These are phyloP conservation scores for Suhomyces bokatorum DNA, from an alignment of 1,139 yeast genomes.

Conservation along the genomic window DNA sequence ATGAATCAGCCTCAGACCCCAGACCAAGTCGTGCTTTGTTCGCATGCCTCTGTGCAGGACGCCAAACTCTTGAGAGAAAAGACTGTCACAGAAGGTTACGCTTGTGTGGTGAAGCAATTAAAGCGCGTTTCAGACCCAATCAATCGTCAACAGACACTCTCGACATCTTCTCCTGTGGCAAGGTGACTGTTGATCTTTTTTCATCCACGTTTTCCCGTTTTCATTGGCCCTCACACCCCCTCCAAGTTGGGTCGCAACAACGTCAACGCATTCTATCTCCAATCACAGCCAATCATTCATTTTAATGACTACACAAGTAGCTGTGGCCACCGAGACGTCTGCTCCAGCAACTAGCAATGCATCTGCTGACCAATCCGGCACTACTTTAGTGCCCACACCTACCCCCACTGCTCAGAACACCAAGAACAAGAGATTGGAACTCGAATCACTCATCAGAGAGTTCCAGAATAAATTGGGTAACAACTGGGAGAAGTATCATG, in stretches of 20 bases:
- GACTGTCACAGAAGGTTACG: constrained; percentile 1
- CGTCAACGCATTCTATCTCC: not conserved
- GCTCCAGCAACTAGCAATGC: constrained; percentile 4
- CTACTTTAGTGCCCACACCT: constrained; percentile 2
- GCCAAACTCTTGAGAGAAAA: constrained; percentile 4
- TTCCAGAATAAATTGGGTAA: constrained; percentile 71
- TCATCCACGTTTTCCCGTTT: not conserved
- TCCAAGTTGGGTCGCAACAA: not conserved
- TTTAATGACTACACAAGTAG: constrained; percentile 8
- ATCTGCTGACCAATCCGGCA: constrained; percentile 6
- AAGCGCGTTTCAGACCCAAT: constrained; percentile 4
- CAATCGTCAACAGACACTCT: constrained; percentile 1
- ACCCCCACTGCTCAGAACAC: constrained; percentile 11
- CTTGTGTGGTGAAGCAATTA: constrained; percentile 4
- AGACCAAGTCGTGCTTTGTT: constrained; percentile 3
- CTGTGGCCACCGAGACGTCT: constrained; percentile 4
- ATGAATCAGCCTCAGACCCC: not conserved
- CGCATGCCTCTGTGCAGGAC: constrained; percentile 5
- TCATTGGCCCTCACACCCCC: not conserved
- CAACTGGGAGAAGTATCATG: constrained; percentile 86
- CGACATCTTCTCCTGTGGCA: not conserved
- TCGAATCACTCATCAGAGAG: constrained; percentile 71
- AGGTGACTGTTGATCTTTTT: not conserved
- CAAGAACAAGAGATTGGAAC: constrained; percentile 56
- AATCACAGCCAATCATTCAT: constrained; percentile 1